Evolutionary conservation across 148 eudicot species (phyloP), one percentile per base, ranked within the genome.

Genomic region (Camellia japonica): DNA sequence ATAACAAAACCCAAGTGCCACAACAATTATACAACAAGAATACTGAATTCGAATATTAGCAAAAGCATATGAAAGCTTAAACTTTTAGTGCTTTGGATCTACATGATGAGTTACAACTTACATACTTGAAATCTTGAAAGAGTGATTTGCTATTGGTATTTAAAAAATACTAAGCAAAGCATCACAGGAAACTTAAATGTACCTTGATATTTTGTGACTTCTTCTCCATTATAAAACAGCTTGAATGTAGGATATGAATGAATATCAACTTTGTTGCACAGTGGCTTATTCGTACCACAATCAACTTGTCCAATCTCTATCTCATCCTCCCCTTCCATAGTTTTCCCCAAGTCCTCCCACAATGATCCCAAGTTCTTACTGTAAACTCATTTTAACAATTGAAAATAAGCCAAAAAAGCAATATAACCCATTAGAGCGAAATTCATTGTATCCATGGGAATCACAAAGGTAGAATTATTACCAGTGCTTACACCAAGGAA

Each of bases 401-500:
- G 60, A 80, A 15, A 77, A 73, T 7, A 12, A 54, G 42, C 52
- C 7, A 75, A 38, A 38, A 38, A 63, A 23, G 30, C 1, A 12
- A 11, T 60, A 20, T 41, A 65, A 44, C 42, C 23, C 41, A 56
- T 74, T 43, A 41, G 12, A 15, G 58, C n/a, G 71, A 65, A 47
- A n/a, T 66, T 8, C 47, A 46, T 14, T 47, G 20, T 43, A 38
- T 6, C 14, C 42, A 78, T 58, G 16, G 44, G 23, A 46, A 15
- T 47, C 6, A 67, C 49, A 67, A 79, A 23, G 58, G 64, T 60
- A 49, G 71, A 65, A 68, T 18, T 44, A 83, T 87, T 90, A 95
- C 98, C 98, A 95, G 84, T 95, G 97, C 89, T 95, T 95, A 81
- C 98, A 95, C 98, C 98, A 95, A 43, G 98, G 97, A 73, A 93